Evolutionary conservation across 306 rosid genomes (phyloP), one percentile per base, ranked within the genome.

Genomic region (Heteromeles arbutifolia): DNA sequence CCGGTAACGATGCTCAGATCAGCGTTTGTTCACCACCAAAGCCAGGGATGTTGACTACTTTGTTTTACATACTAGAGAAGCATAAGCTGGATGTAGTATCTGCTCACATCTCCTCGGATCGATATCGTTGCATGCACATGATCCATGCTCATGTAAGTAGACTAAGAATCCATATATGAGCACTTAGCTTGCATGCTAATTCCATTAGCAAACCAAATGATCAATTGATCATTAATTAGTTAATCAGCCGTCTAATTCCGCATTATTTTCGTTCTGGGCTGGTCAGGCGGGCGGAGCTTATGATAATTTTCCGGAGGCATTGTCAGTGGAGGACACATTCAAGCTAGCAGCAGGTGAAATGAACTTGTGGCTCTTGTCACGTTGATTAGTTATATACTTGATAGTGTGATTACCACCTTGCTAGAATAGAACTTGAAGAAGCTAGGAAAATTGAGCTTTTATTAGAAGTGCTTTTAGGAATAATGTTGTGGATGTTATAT

Each of bases 81-180:
- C 66, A 89, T 75, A 69, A 68, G 5, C 82, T 89, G 12, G 84
- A 87, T 9, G 86, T 93, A 6, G n/a, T 85, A 6, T 86, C 87
- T 70, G 87, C 91, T 70, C 89, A 82, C 70, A 54, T 88, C 31
- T 65, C 72, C 1, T 68, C 86, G 4, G 81, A 85, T 74, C 71
- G 39, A 3, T 25, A 22, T 71, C 85, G 79, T 12, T 78, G 71
- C 73, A 34, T 77, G 32, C 83, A 45, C 79, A 80, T 89, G 90
- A 79, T 93, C 76, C 84, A 78, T 8, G 80, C 80, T 12, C 92
- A 76, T 69, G 98, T 89, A 85, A 88, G 93, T 81, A 11, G 18
- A 24, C 25, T 18, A 22, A 58, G 1, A 56, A n/a, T 9, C 1
- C 54, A 48, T 15, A 48, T 15, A 48, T 48, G 54, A 48, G 18